These are phyloP conservation scores for Mimosa bimucronata DNA, from an alignment of 306 rosid genomes.

Conservation along the genomic window DNA sequence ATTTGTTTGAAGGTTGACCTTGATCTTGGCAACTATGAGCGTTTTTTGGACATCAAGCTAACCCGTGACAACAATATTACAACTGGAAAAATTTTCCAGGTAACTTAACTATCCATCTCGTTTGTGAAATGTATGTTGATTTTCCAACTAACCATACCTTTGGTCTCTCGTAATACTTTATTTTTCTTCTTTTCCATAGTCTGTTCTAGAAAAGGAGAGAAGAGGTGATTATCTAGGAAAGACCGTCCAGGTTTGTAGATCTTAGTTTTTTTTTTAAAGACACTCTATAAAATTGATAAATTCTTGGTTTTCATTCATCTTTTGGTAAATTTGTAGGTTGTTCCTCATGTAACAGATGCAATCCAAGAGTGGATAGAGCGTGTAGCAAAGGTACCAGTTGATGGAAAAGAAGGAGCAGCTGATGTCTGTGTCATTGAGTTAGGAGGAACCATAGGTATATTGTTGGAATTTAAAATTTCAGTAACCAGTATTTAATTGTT, in stretches of 20 bases:
- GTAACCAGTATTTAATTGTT: background rate
- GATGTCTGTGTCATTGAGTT: conserved; percentile 93
- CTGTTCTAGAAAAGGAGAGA: conserved; percentile 83
- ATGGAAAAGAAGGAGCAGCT: conserved; percentile 81
- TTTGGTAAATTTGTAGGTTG: conserved; percentile 57
- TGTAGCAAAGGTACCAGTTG: conserved; percentile 80
- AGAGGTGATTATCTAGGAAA: conserved; percentile 89
- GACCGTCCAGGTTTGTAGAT: conserved; percentile 73
- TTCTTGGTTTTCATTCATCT: conserved; percentile 33
- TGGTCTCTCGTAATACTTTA: conserved; percentile 23
- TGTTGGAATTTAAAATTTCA: background rate
- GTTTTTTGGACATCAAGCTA: conserved; percentile 72
- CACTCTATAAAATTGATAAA: conserved; percentile 18
- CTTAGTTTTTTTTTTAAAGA: conserved; percentile 15
- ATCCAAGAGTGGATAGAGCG: conserved; percentile 94
- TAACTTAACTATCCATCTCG: conserved; percentile 24
- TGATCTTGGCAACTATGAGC: conserved; percentile 92
- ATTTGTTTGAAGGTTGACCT: conserved; percentile 73
- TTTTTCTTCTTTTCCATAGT: conserved; percentile 45
- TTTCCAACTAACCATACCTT: conserved; percentile 16
- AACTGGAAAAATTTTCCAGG: conserved; percentile 93
- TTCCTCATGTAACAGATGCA: conserved; percentile 88
- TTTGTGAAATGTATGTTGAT: conserved; percentile 6
- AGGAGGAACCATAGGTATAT: conserved; percentile 89
- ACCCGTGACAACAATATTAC: conserved; percentile 89